Base-by-base conservation (phyloP, 2,329 filamentous ascomycete genomes). In the Polytolypa hystricis region DNA sequence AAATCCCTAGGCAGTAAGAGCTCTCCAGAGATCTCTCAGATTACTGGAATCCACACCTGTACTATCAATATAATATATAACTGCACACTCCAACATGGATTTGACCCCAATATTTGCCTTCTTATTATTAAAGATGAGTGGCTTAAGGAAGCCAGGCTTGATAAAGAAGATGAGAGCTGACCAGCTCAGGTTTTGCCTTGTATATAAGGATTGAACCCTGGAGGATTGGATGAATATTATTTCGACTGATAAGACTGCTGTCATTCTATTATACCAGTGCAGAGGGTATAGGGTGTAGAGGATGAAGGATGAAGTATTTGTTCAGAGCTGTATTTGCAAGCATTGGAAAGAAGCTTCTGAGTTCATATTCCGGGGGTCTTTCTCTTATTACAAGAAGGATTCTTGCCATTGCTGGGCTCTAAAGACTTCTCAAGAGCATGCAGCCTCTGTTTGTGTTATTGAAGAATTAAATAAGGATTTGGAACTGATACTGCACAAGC, bases 321-420 rank as follows among this genome's bases (percentile, higher is more conserved):
- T 37, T 30, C 26, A 38, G 20, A 46, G 27, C 14, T 33, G 12
- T 38, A 42, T 50, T 18, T 11, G 35, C 5, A 25, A 33, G 15
- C 32, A 39, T 23, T 54, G 30, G 37, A 45, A 45, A 35, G 38
- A 38, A 4, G 20, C 23, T 20, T 43, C 38, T 8, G 44, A 54
- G 35, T 53, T 53, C 27, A 56, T 56, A 33, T 56, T 53, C 43
- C 55, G 37, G 39, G 42, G 41, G 1, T 47, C 28, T 38, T 53
- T 53, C 39, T 48, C 33, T n/a, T 55, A 55, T 39, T 30, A 55
- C 37, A 41, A 49, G n/a, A 54, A 55, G 34, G 46, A 46, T 9
- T 43, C 43, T 31, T 53, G 25, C 38, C 25, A 55, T 48, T 43
- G 48, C 7, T 54, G 28, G 38, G 30, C 35, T 19, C 2, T 23